Evolutionary conservation across 192 early-diverging fungal genomes (phyloP), one percentile per base, ranked within the genome.

Genomic region (Chytriomyces sp.): DNA sequence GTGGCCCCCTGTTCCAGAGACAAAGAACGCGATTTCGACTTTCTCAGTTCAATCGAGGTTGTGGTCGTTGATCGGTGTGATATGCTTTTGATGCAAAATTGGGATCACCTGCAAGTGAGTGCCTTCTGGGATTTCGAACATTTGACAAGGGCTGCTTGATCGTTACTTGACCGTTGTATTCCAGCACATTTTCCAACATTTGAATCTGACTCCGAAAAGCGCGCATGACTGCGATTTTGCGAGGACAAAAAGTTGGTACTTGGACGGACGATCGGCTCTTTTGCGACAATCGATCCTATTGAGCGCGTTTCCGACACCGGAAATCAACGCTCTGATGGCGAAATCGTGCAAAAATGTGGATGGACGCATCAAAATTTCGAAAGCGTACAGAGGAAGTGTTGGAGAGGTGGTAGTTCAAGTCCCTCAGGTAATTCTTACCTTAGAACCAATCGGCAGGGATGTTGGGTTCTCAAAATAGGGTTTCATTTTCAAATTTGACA

Each of bases 201-300:
- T 97, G 81, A 98, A 99, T 78, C 68, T 86, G 50, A 96, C 92
- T 11, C 97, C 98, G 4, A 96, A 95, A 73, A 87, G 93, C 75
- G 83, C 92, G n/a, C 96, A 96, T 66, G 96, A 91, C 35, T 96
- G 94, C 80, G 96, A 99, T 79, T 98, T 99, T 85, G 96, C 96
- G 2, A 88, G 97, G 20, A 89, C 97, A 48, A 90, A 92, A 60
- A 87, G 86, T 61, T 97, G 93, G 90, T 92, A 88, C 67, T 83
- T 99, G 18, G 97, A 98, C 62, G 93, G 93, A 23, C 89, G 83
- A 63, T 84, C 94, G 7, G 89, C 91, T 69, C 91, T 97, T 82
- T 77, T 96, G 16, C 93, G 98, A 24, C 98, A 99, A 82, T 97
- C 91, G 1, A 79, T 99, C 18, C 50, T 98, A 18, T 85, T 99